These are phyloP conservation scores for Xerocomellus dryophilus DNA, from an alignment of 768 basidiomycete species.

Conservation along the genomic window DNA sequence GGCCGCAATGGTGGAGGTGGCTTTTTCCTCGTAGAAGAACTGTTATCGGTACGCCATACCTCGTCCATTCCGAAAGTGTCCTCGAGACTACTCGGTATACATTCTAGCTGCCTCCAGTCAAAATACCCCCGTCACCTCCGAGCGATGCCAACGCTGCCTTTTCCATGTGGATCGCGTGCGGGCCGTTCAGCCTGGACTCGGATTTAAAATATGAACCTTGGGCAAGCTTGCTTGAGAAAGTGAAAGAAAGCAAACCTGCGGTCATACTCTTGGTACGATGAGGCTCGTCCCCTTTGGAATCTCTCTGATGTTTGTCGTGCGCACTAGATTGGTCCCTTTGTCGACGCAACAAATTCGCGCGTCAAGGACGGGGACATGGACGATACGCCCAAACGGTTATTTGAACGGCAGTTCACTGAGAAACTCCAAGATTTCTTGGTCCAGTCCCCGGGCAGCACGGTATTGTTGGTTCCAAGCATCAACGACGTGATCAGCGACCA, in stretches of 20 bases:
- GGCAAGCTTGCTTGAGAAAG: constrained; percentile 55
- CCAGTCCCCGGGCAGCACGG: constrained; percentile 61
- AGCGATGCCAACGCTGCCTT: constrained; percentile 44
- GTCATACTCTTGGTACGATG: constrained; percentile 70
- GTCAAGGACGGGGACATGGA: constrained; percentile 76
- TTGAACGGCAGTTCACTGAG: constrained; percentile 58
- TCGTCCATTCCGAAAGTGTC: neutral
- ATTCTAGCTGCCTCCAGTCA: constrained; percentile 61
- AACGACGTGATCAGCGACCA: constrained; percentile 79
- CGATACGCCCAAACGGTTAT: constrained; percentile 60
- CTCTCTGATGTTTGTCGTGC: neutral
- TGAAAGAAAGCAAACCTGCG: constrained; percentile 64
- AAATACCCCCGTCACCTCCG: constrained; percentile 40
- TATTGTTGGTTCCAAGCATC: constrained; percentile 80
- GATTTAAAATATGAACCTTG: constrained; percentile 77
- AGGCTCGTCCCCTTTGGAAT: neutral
- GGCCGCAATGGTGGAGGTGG: constrained; percentile 91
- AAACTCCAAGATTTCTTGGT: constrained; percentile 57
- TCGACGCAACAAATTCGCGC: constrained; percentile 72
- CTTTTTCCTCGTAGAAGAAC: constrained; percentile 79
- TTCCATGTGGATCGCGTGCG: constrained; percentile 71
- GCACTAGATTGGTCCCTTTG: constrained; percentile 83
- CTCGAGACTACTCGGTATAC: neutral
- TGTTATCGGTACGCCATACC: constrained; percentile 62
- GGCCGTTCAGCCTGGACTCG: constrained; percentile 80